These are phyloP conservation scores for Selaginella moellendorffii DNA, from an alignment of 75 land plant species.

Conservation along the genomic window DNA sequence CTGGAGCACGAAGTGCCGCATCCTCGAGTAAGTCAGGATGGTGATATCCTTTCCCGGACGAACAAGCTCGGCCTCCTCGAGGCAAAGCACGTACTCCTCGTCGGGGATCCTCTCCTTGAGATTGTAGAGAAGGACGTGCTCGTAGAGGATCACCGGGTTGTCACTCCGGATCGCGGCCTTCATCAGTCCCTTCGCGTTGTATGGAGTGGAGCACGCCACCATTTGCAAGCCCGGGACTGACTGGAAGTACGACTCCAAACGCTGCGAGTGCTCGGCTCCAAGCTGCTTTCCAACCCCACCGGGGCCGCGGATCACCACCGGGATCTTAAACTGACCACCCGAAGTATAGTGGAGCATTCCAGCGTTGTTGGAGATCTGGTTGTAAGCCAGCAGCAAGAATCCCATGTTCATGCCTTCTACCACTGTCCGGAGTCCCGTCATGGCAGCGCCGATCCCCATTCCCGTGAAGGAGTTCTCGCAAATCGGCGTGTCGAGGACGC, in stretches of 20 bases:
- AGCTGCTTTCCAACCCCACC: conserved; percentile 7
- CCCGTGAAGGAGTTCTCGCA: conserved; percentile 9
- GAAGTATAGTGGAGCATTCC: conserved; percentile 11
- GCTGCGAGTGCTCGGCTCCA: conserved; percentile 7
- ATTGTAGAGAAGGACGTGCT: conserved; percentile 4
- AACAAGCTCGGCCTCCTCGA: conserved; percentile 11
- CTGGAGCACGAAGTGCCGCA: conserved; percentile 5
- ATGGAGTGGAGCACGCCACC: conserved; percentile 9
- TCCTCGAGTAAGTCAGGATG: conserved; percentile 7
- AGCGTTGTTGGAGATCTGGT: conserved; percentile 5
- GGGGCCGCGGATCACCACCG: not conserved
- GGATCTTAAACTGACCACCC: conserved; percentile 5
- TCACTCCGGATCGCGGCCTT: conserved; percentile 6
- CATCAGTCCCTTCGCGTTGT: conserved; percentile 10
- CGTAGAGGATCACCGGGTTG: conserved; percentile 1
- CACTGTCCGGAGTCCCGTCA: not conserved
- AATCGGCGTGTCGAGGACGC: conserved; percentile 4
- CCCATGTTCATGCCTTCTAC: conserved; percentile 34
- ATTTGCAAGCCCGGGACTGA: conserved; percentile 4
- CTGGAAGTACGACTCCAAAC: conserved; percentile 4
- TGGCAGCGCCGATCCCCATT: conserved; percentile 7
- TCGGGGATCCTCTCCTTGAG: not conserved
- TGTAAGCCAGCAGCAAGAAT: conserved; percentile 65
- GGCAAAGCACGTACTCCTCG: conserved; percentile 3
- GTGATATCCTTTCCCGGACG: conserved; percentile 5